phyloP scores from a whole-genome alignment of 129 eudicot genomes.

The Centella asiatica region DNA sequence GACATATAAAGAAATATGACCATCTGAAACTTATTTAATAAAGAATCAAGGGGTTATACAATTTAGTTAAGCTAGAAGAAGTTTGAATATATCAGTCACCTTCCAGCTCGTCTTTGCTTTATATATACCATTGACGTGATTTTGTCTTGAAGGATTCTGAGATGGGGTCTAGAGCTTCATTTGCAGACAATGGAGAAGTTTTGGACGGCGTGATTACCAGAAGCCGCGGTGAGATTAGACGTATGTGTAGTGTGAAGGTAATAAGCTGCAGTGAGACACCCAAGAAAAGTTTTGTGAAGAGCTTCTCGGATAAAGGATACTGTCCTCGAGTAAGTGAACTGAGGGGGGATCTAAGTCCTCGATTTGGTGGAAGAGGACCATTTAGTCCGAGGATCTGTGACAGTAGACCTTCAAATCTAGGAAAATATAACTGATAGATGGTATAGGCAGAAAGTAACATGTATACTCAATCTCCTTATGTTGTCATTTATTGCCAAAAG shows the following conservation, averaged over 20 bases:
- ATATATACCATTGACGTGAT: neutral
- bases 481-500: neutral
- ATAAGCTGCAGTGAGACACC: slow-evolving; percentile 5
- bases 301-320: slow-evolving; percentile 8
- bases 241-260: slow-evolving; percentile 7
- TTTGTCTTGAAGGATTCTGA: neutral
- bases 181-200: slow-evolving; percentile 5
- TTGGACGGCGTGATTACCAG: slow-evolving; percentile 11
- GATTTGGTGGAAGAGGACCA: slow-evolving; percentile 8
- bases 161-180: slow-evolving; percentile 12
- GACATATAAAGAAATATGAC: too few relatives aligned
- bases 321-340: slow-evolving; percentile 12
- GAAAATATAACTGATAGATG: neutral
- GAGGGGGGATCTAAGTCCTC: slow-evolving; percentile 13
- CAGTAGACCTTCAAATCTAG: slow-evolving; percentile 8
- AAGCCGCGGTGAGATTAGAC: slow-evolving; percentile 12
- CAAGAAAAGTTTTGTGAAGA: slow-evolving; percentile 3
- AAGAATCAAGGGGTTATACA: too few relatives aligned
- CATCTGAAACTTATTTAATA: neutral
- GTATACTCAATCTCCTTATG: neutral
- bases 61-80: neutral
- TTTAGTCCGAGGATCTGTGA: neutral
- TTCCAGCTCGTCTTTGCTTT: neutral
- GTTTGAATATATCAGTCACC: neutral
- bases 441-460: too few relatives aligned